These are phyloP conservation scores for Metschnikowia arizonensis DNA, from an alignment of 805 yeast species.

Conservation along the genomic window DNA sequence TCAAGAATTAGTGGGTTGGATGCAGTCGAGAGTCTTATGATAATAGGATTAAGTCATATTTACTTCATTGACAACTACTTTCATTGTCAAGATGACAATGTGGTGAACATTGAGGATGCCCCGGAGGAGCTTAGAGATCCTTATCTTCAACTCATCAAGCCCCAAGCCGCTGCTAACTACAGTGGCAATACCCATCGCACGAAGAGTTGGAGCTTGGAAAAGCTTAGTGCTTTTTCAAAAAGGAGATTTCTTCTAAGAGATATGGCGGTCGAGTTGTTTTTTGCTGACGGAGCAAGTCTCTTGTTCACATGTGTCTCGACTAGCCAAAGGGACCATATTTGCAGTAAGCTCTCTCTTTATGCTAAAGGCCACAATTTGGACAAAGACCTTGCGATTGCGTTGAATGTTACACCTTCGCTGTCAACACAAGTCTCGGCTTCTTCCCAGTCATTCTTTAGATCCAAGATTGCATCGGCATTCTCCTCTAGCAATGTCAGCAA, in stretches of 20 bases:
- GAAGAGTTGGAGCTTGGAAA: slow-evolving; percentile 56
- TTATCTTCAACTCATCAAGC: slow-evolving; percentile 59
- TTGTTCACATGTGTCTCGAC: slow-evolving; percentile 60
- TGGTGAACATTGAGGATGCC: slow-evolving; percentile 64
- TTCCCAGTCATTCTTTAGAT: slow-evolving; percentile 20
- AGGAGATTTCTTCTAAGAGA: slow-evolving; percentile 75
- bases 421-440: slow-evolving; percentile 11
- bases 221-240: slow-evolving; percentile 62
- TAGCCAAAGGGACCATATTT: slow-evolving; percentile 53
- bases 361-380: slow-evolving; percentile 52
- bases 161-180: slow-evolving; percentile 29
- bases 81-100: slow-evolving; percentile 46
- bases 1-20: slow-evolving; percentile 74
- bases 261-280: slow-evolving; percentile 75
- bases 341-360: slow-evolving; percentile 44
- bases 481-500: slow-evolving; percentile 23
- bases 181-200: slow-evolving; percentile 41
- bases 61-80: slow-evolving; percentile 71
- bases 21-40: slow-evolving; percentile 69
- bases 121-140: slow-evolving; percentile 62
- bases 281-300: slow-evolving; percentile 66
- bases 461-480: slow-evolving; percentile 37
- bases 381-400: slow-evolving; percentile 49
- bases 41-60: slow-evolving; percentile 59
- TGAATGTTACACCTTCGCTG: slow-evolving; percentile 43